Base-by-base conservation (phyloP, 2,329 filamentous ascomycete genomes). In the Coniochaeta sp. region DNA sequence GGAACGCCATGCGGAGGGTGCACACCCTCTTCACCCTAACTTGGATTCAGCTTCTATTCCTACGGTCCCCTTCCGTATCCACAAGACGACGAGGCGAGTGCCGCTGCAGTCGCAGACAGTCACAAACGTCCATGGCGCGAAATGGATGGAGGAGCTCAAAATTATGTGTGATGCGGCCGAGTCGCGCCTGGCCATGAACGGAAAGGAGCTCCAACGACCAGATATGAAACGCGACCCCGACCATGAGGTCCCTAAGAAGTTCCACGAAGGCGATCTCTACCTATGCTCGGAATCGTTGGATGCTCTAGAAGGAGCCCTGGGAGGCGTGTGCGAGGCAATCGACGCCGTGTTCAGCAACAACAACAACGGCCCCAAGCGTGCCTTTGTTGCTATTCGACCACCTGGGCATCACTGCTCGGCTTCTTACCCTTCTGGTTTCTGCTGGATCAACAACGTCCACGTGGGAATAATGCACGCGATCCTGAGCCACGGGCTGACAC, bases 381-480 rank as follows among this genome's bases (percentile, higher is more conserved):
- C 93, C 0, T 99, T 99, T 72, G 91, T 98, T 57, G 93, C 89
- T 30, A 89, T 98, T 57, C 87, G 95, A 34, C 95, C 95, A 4
- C 95, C 95, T 0, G 95, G 95, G 1, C 95, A 99, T 71, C 95
- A 99, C 71, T 99, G 95, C 74, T 96, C 93, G 2, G 86, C 91
- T 4, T 85, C 89, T 57, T 88, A 89, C 67, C 95, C 95, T 0
- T 97, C 93, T 2, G 95, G 95, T 0, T 99, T 99, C 71, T 99
- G 95, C 76, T 99, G 95, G 93, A 77, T 99, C 57, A 99, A 99
- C 73, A 99, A 99, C 70, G 92, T 99, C 0, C 93, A 98, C 70
- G 91, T 99, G 24, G 95, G 93, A 0, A 96, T 99, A 65, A 90
- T 96, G 72, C 90, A 99, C 72, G 93, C 88, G 12, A 88, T 91